Percentiles rank a stretch among this genome's conserved stretches.
Evolutionary conservation across 352 stramenopile genomes (phyloP).

Genomic region (Phytopythium cucurbitacearum): DNA sequence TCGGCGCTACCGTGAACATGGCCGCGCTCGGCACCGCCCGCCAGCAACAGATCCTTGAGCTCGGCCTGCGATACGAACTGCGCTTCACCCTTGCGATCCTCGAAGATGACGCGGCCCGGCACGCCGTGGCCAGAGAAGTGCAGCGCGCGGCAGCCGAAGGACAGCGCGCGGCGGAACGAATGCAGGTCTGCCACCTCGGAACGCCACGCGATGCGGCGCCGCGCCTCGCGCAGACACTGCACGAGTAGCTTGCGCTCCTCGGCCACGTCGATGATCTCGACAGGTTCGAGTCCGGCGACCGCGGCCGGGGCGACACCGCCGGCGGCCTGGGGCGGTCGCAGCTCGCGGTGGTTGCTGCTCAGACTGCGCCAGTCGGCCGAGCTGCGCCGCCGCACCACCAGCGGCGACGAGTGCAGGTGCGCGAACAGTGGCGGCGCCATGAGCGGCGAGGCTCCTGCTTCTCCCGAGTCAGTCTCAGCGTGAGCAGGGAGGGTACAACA

Average conservation of each 20-base stretch:
- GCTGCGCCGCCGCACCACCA: conserved; percentile 62
- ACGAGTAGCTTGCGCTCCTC: conserved; percentile 70
- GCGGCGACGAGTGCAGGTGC: conserved; percentile 80
- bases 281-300: conserved; percentile 47
- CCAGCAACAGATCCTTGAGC: conserved; percentile 68
- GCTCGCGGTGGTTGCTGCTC: conserved; percentile 5
- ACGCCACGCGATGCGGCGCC: conserved; percentile 65
- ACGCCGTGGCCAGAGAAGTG: conserved; percentile 81
- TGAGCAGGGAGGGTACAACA: too few species aligned
- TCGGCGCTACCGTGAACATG: conserved; percentile 6
- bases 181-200: conserved; percentile 77
- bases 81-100: conserved; percentile 73
- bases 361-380: conserved; percentile 62
- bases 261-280: conserved; percentile 86
- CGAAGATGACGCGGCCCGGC: conserved; percentile 76
- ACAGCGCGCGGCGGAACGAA: conserved; percentile 78
- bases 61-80: conserved; percentile 83
- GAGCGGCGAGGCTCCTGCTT: not conserved
- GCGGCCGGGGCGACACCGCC: conserved; percentile 4
- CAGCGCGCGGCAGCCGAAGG: conserved; percentile 66
- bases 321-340: conserved; percentile 7
- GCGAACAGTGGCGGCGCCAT: conserved; percentile 53
- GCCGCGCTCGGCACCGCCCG: conserved; percentile 39
- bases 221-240: conserved; percentile 64
- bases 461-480: too few species aligned